These are phyloP conservation scores for Chloris gayana DNA, from an alignment of 176 grass and related monocot species.

Conservation along the genomic window DNA sequence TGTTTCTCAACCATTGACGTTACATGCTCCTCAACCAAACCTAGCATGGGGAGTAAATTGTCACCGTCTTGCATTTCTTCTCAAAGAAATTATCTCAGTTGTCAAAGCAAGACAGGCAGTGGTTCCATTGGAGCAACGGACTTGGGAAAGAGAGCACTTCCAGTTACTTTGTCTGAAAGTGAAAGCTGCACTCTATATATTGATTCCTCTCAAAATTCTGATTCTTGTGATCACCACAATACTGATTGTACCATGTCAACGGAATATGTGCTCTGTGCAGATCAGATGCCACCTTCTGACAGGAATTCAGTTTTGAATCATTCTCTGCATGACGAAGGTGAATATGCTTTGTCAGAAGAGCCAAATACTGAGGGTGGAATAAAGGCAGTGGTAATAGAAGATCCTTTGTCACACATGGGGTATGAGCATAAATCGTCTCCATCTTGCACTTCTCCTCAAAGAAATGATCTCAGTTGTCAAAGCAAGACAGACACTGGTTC, in stretches of 20 bases:
- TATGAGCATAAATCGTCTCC: constrained; percentile 21
- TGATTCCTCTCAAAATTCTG: constrained; percentile 21
- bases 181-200: constrained; percentile 23
- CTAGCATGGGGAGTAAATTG: constrained; percentile 2
- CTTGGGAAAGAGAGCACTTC: neutral
- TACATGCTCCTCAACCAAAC: constrained; percentile 5
- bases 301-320: constrained; percentile 13
- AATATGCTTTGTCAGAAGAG: constrained; percentile 15
- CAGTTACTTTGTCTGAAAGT: constrained; percentile 31
- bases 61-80: constrained; percentile 29
- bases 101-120: constrained; percentile 38
- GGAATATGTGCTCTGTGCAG: constrained; percentile 4
- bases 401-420: constrained; percentile 3
- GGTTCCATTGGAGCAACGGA: constrained; percentile 25
- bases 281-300: constrained; percentile 17
- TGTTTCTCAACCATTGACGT: constrained; percentile 25
- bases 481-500: constrained; percentile 38
- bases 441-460: constrained; percentile 28
- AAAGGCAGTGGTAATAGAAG: neutral
- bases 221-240: constrained; percentile 18
- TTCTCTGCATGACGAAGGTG: constrained; percentile 28
- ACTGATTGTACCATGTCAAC: constrained; percentile 20
- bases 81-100: constrained; percentile 14
- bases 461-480: constrained; percentile 21
- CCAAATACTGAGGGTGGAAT: constrained; percentile 31